Base-by-base conservation (phyloP, 345 rosid species). In the Hibiscus syriacus region DNA sequence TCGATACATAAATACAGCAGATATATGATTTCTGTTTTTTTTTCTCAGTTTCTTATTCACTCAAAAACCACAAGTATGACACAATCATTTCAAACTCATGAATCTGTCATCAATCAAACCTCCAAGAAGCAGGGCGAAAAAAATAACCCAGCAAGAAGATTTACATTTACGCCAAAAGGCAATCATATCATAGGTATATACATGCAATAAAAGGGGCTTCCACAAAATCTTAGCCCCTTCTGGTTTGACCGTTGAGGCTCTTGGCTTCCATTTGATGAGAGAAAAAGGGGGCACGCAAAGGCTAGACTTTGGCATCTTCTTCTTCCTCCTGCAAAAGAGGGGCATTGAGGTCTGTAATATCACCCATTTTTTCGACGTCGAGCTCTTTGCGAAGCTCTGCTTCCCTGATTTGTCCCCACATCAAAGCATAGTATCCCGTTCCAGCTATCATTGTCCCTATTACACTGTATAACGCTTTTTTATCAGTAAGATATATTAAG, bases 361-460 rank as follows among this genome's bases (percentile, higher is more conserved):
- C 64, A 55, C 71, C 23, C 13, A 16, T 57, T n/a, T 43, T 79
- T 38, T 57, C 70, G 65, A 77, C 75, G 12, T 67, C 66, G 16
- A 17, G 20, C 45, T 61, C 66, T 70, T 77, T 72, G 27, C 36
- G 54, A 20, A 68, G 72, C 60, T 81, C 85, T 26, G 81, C 82
- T 59, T 83, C 90, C 72, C 73, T 82, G 25, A 80, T 64, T 12
- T 84, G 91, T 29, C 87, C 98, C 90, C 86, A 86, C 67, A 74
- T 68, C 49, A 84, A 73, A 0, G 81, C 77, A 50, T 81, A 87
- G 48, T 83, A 87, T 52, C 94, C 93, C 55, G 78, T 69, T 17
- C 94, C 96, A 65, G 75, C 72, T 54, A 89, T 69, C 29, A 82
- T 68, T 45, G 90, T 85, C 77, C 92, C 98, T 71, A 84, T 64